Base-by-base conservation (phyloP, 345 rosid species). In the Sonneratia alba region DNA sequence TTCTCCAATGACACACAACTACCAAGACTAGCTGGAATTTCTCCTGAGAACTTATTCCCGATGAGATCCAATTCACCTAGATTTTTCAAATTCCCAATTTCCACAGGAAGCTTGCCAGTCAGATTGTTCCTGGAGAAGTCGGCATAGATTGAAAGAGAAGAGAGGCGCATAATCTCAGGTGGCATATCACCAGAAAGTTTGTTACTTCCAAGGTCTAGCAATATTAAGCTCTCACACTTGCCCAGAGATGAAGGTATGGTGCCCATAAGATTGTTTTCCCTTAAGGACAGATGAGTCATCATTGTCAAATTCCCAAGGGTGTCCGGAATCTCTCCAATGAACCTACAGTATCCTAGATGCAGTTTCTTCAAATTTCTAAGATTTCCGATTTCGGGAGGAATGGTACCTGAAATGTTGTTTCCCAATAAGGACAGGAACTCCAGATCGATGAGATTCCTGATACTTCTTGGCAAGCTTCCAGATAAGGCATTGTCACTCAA, bases 141-240 rank as follows among this genome's bases (percentile, higher is more conserved):
- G 7, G 76, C 66, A 36, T 1, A 1, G 19, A 67, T 51, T 13
- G 78, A 67, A 34, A 79, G 66, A 47, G 71, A 68, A 1, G 71
- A 59, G 48, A 79, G 66, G 21, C 11, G 56, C 47, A 75, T 55
- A 61, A 66, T 4, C 66, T 79, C 73, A 16, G 37, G 15, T 3
- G 81, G 81, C 68, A 72, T 64, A 0, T 66, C 22, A 21, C 81
- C 79, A 36, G n/a, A 63, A 11, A 79, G 71, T 45, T 14, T 22
- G 36, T 79, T 79, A 1, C 0, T 5, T 0, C 68, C 69, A 47
- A 79, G 63, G 37, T 69, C 40, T 5, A 75, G 14, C 0, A 0
- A 3, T 21, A 49, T 1, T 53, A 75, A 16, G 0, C 45, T 70
- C 27, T 69, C 37, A 59, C 78, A 75, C 34, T 72, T 59, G 9